These are phyloP conservation scores for Alternaria dauci DNA, from an alignment of 2,329 filamentous ascomycete genomes.

Conservation along the genomic window DNA sequence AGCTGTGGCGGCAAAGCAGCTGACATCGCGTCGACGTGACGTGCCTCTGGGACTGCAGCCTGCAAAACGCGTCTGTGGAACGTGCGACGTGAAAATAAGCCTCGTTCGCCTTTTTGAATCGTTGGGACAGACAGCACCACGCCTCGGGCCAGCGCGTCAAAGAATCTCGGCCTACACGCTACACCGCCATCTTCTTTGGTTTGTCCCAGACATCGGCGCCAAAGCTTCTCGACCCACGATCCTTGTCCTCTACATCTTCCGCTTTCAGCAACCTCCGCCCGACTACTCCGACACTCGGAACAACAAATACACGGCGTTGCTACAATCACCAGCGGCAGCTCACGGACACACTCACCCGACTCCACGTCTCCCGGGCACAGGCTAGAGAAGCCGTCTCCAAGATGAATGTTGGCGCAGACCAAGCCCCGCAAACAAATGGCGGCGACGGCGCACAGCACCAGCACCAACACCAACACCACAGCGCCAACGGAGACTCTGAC, in stretches of 20 bases:
- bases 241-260: slow-evolving; percentile 21
- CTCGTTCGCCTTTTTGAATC: not conserved
- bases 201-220: slow-evolving; percentile 24
- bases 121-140: slow-evolving; percentile 5
- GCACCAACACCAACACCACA: slow-evolving; percentile 20
- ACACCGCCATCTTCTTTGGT: slow-evolving; percentile 28
- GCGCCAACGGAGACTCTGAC: slow-evolving; percentile 39
- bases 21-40: slow-evolving; percentile 36
- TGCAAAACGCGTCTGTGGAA: slow-evolving; percentile 25
- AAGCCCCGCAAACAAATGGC: slow-evolving; percentile 36
- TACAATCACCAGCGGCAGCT: not conserved
- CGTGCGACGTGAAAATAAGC: slow-evolving; percentile 6
- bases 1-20: slow-evolving; percentile 22
- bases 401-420: slow-evolving; percentile 42
- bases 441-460: slow-evolving; percentile 20
- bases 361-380: slow-evolving; percentile 10
- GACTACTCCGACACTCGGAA: not conserved
- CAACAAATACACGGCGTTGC: not conserved
- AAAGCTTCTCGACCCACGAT: slow-evolving; percentile 20
- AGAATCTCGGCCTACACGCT: slow-evolving; percentile 17
- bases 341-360: not conserved
- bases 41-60: slow-evolving; percentile 20
- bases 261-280: slow-evolving; percentile 19
- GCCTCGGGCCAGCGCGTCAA: slow-evolving; percentile 1
- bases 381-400: slow-evolving; percentile 27